Percentiles rank a stretch among this genome's conserved stretches.
phyloP scores from a whole-genome alignment of 345 rosid species.

The Raphanus sativus region DNA sequence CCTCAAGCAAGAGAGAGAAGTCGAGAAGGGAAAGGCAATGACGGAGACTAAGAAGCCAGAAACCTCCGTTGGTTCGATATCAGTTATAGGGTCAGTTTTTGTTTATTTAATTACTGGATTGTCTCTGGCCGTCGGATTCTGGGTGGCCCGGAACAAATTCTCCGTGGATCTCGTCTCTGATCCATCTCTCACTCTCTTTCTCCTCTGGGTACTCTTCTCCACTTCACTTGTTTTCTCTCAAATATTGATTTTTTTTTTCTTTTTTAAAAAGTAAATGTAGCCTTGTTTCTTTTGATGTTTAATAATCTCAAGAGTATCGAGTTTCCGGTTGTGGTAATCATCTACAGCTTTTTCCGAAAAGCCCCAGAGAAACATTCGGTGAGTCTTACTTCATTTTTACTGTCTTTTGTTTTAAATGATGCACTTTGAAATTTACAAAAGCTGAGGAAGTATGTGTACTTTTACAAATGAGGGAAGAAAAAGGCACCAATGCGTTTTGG shows the following conservation, averaged over 20 bases:
- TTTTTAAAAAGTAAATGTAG: background rate
- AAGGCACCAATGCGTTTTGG: background rate
- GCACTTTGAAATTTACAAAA: background rate
- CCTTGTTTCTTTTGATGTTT: background rate
- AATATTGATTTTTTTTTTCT: background rate
- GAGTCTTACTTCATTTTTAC: constrained; percentile 13
- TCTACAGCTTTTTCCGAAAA: constrained; percentile 55
- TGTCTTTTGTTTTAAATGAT: background rate
- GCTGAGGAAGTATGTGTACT: background rate
- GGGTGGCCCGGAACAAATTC: constrained; percentile 48
- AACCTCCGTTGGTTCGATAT: constrained; percentile 24
- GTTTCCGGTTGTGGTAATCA: constrained; percentile 50
- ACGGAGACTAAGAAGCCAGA: constrained; percentile 14
- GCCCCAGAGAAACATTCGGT: constrained; percentile 66
- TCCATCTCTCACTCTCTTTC: constrained; percentile 56
- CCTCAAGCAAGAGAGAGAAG: background rate
- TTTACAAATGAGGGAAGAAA: background rate
- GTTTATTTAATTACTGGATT: constrained; percentile 49
- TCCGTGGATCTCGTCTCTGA: constrained; percentile 60
- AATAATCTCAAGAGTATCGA: constrained; percentile 48
- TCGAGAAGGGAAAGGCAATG: constrained; percentile 3
- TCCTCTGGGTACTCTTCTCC: constrained; percentile 50
- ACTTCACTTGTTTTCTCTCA: background rate
- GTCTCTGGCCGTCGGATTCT: constrained; percentile 47
- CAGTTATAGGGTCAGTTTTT: constrained; percentile 31